phyloP scores from a whole-genome alignment of 1,139 yeast species.

The Meyerozyma guilliermondii region DNA sequence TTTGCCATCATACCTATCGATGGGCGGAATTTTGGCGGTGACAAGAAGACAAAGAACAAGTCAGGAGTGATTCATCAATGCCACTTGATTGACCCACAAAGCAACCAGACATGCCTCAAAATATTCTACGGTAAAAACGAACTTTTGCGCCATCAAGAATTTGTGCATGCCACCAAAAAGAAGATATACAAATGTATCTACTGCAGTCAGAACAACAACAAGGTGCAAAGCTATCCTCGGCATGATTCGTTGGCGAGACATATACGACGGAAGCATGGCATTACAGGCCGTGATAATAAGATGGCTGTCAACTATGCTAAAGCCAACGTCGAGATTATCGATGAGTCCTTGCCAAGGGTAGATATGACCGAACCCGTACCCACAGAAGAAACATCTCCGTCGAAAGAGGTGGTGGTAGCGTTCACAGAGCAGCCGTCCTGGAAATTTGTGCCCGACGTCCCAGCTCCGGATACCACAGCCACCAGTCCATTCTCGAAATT shows the following conservation, averaged over 20 bases:
- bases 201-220: constrained; percentile 33
- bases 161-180: constrained; percentile 45
- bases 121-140: constrained; percentile 45
- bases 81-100: constrained; percentile 31
- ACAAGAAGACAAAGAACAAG: constrained; percentile 17
- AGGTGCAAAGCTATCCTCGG: constrained; percentile 41
- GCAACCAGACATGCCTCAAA: constrained; percentile 30
- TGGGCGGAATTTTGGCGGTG: neutral
- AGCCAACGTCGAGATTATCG: constrained; percentile 36
- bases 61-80: constrained; percentile 40
- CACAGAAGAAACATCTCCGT: neutral
- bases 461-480: neutral
- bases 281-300: constrained; percentile 43
- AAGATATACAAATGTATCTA: constrained; percentile 41
- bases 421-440: neutral
- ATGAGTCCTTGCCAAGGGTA: constrained; percentile 16
- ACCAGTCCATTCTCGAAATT: neutral
- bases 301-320: constrained; percentile 47
- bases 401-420: neutral
- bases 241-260: constrained; percentile 46
- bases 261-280: constrained; percentile 42
- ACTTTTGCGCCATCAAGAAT: constrained; percentile 42
- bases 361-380: neutral
- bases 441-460: neutral
- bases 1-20: neutral